Conservation (phyloP, 192 early-diverging fungal species). For the Coemansia sp. region DNA sequence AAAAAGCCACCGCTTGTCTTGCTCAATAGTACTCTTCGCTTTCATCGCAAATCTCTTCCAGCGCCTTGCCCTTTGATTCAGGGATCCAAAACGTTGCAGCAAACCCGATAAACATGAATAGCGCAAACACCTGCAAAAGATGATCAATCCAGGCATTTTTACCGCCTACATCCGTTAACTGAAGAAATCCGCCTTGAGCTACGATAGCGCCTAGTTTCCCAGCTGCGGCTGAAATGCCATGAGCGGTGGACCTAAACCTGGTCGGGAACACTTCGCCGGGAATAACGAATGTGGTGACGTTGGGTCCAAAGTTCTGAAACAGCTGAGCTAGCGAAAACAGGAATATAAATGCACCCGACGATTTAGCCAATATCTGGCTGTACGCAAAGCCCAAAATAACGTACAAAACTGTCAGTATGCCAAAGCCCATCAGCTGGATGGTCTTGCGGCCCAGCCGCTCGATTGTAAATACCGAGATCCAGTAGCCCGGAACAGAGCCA, state of each 20-base stretch:
- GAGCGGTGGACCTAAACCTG: slow-evolving; percentile 72
- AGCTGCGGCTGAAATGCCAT: slow-evolving; percentile 77
- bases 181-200: slow-evolving; percentile 68
- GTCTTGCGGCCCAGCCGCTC: slow-evolving; percentile 85
- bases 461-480: slow-evolving; percentile 86
- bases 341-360: slow-evolving; percentile 59
- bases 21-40: slow-evolving; percentile 6
- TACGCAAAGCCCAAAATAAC: slow-evolving; percentile 71
- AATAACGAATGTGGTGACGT: slow-evolving; percentile 84
- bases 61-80: slow-evolving; percentile 52
- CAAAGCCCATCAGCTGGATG: slow-evolving; percentile 94
- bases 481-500: slow-evolving; percentile 93
- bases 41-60: slow-evolving; percentile 53
- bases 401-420: slow-evolving; percentile 71
- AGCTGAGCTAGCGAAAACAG: slow-evolving; percentile 67
- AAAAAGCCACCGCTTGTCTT: no score
- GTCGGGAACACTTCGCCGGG: slow-evolving; percentile 84
- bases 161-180: slow-evolving; percentile 70
- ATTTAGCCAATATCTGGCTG: slow-evolving; percentile 60
- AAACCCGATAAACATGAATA: slow-evolving; percentile 76
- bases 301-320: slow-evolving; percentile 97
- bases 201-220: slow-evolving; percentile 79
- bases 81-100: slow-evolving; percentile 49
- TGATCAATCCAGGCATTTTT: slow-evolving; percentile 59
- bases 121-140: slow-evolving; percentile 69